Base-by-base conservation (phyloP, 83 land plant genomes). In the Picea abies region DNA sequence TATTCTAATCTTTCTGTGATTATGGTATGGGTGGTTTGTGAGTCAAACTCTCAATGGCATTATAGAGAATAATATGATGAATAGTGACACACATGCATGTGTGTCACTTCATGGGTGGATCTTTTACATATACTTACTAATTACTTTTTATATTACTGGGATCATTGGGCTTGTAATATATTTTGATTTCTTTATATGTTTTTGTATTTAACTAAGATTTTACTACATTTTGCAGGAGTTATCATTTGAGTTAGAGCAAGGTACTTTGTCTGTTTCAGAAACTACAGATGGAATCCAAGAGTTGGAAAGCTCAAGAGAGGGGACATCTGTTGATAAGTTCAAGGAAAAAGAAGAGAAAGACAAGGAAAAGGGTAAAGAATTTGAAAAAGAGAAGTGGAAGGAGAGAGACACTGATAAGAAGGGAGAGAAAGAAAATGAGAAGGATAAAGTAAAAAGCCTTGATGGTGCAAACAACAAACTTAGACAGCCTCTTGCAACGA, bases 371-470 rank as follows among this genome's bases (percentile, higher is more conserved):
- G 76, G 44, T 17, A 94, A 90, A 84, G 94, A 96, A n/a, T 79
- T 41, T 22, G 87, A 90, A 63, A 95, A 91, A 82, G 93, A 87
- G 23, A 95, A 95, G 80, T 68, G 78, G 70, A 95, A 91, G 78
- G 98, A 95, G 49, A 94, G 89, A 80, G 95, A 93, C 23, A 68
- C 80, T 72, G 95, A 96, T 22, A 93, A 81, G 76, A 94, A 93
- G 84, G 83, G 82, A 29, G 89, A 87, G 7, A 97, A 91, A 80
- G 99, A 97, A 39, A 97, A 94, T 37, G 89, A 87, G 7, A 97
- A 91, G 80, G 99, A 94, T 52, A 97, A 94, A 75, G 86, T 89
- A 16, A 97, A 94, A 88, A 90, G 86, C 70, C 82, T 87, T 83
- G 99, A 97, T 60, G 96, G 99, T 25, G 84, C 95, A 66, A 97